Base-by-base conservation (phyloP, 371 early-diverging fungal genomes). In the Nematocida ausubeli region DNA sequence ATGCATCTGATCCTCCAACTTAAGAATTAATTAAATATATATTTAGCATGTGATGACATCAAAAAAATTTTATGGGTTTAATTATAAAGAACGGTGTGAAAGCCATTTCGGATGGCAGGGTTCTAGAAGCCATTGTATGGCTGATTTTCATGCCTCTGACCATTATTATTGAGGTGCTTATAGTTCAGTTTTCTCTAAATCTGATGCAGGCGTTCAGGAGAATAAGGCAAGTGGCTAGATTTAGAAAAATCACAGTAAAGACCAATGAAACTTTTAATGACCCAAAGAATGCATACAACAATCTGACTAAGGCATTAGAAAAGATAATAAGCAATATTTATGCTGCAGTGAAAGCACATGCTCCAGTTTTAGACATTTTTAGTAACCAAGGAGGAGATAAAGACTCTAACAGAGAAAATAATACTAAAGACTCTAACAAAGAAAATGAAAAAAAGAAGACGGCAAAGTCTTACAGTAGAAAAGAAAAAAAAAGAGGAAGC, bases 21-120 rank as follows among this genome's bases (percentile, higher is more conserved):
- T 4, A 12, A 30, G 12, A 14, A 14, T 24, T 60, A 37, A 54
- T 54, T 60, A 60, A 60, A 22, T 39, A 19, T 39, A 60, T 30
- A 6, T 60, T 60, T 35, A 30, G 35, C 28, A 9, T 12, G 14
- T 60, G 32, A 28, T 54, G 22, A 24, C 24, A n/a, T 54, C 24
- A n/a, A n/a, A 60, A 60, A 60, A 35, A 34, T 60, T 60, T 60
- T 60, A 60, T 60, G 60, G 24, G 60, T 16, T 12, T 60, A 35
- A 5, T 35, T 39, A 35, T 60, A 60, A 39, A 37, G 39, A 39
- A 32, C 35, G 24, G 16, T 22, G 14, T 60, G 14, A 39, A 60
- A 35, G 39, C 32, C n/a, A 14, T 60, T 32, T 35, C 60, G 12
- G 24, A 60, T 32, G 60, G 39, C 19, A 16, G 19, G 12, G 12